phyloP scores from a whole-genome alignment of 2,329 filamentous ascomycete species.

The Aspergillus terreus region DNA sequence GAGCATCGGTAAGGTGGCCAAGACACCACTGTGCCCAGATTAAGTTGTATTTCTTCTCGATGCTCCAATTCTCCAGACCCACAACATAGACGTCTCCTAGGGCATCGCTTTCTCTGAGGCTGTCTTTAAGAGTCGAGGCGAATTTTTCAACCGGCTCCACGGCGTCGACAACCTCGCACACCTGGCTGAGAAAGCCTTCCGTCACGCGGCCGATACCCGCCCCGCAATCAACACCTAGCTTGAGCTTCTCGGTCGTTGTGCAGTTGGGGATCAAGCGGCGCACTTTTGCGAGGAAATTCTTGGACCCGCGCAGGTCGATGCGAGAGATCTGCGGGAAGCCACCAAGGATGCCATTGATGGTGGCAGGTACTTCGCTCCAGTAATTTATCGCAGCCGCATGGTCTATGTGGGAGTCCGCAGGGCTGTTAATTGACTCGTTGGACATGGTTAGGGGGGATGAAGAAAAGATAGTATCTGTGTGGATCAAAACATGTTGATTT shows the following conservation, averaged over 20 bases:
- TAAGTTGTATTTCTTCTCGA: slow-evolving; percentile 62
- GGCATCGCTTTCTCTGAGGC: slow-evolving; percentile 41
- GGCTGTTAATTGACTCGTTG: not conserved
- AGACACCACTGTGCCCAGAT: slow-evolving; percentile 93
- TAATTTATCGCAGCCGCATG: slow-evolving; percentile 34
- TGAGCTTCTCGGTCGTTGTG: slow-evolving; percentile 12
- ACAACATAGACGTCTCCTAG: slow-evolving; percentile 65
- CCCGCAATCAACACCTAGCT: slow-evolving; percentile 56
- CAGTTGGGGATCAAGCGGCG: slow-evolving; percentile 30
- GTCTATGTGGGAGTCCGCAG: slow-evolving; percentile 25
- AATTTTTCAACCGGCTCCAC: slow-evolving; percentile 85
- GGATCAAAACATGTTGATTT: not conserved
- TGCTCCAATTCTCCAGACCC: slow-evolving; percentile 70
- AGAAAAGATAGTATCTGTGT: not conserved
- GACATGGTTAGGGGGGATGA: not conserved
- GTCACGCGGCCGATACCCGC: slow-evolving; percentile 81
- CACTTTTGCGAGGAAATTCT: slow-evolving; percentile 64
- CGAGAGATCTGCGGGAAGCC: slow-evolving; percentile 65
- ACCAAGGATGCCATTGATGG: slow-evolving; percentile 61
- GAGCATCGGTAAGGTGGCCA: slow-evolving; percentile 71
- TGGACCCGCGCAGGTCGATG: slow-evolving; percentile 66
- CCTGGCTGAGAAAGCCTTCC: slow-evolving; percentile 64
- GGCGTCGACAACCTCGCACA: slow-evolving; percentile 70
- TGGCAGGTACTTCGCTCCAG: slow-evolving; percentile 31
- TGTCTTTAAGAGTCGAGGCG: slow-evolving; percentile 55